Percentiles rank a stretch among this genome's conserved stretches.
Conservation (phyloP, 2,329 filamentous ascomycete genomes). For the Aspergillus sp. region DNA sequence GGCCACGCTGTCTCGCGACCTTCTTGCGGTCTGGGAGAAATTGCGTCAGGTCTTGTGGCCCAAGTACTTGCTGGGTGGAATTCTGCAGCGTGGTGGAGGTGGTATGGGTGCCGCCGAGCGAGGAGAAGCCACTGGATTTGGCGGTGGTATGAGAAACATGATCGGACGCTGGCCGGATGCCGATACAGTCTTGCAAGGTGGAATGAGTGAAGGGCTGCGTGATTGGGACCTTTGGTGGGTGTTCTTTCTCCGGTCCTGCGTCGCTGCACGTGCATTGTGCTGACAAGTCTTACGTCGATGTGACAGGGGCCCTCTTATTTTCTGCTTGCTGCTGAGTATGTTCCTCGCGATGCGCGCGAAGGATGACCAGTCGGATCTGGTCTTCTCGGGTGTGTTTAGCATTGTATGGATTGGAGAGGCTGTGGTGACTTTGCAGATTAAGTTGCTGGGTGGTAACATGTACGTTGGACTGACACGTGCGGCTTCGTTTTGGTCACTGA, state of each 20-base stretch:
- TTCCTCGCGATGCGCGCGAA: constrained; percentile 81
- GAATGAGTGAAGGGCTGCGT: constrained; percentile 82
- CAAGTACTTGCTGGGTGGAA: constrained; percentile 78
- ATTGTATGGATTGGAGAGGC: constrained; percentile 97
- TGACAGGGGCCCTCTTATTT: constrained; percentile 82
- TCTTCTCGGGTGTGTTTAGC: constrained; percentile 95
- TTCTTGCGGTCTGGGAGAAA: constrained; percentile 94
- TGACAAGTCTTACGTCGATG: constrained; percentile 14
- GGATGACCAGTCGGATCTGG: constrained; percentile 75
- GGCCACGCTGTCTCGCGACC: constrained; percentile 90
- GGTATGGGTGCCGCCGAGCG: constrained; percentile 54
- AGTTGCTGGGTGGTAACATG: constrained; percentile 94
- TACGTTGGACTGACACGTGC: constrained; percentile 53
- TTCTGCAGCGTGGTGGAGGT: constrained; percentile 58
- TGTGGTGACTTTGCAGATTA: constrained; percentile 96
- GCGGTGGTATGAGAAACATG: constrained; percentile 51
- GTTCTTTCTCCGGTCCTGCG: background rate
- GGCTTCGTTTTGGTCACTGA: constrained; percentile 17
- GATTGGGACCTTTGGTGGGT: constrained; percentile 92
- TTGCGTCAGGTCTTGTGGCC: constrained; percentile 96
- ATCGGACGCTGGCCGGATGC: constrained; percentile 67
- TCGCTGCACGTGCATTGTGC: background rate
- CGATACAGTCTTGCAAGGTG: constrained; percentile 62
- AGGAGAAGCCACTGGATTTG: constrained; percentile 50
- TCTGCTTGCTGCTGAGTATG: constrained; percentile 84